A percentile compares a stretch with the other conserved stretches of the same genome.
Evolutionary conservation across 306 rosid species (phyloP).

Genomic region (Biancaea sappan): DNA sequence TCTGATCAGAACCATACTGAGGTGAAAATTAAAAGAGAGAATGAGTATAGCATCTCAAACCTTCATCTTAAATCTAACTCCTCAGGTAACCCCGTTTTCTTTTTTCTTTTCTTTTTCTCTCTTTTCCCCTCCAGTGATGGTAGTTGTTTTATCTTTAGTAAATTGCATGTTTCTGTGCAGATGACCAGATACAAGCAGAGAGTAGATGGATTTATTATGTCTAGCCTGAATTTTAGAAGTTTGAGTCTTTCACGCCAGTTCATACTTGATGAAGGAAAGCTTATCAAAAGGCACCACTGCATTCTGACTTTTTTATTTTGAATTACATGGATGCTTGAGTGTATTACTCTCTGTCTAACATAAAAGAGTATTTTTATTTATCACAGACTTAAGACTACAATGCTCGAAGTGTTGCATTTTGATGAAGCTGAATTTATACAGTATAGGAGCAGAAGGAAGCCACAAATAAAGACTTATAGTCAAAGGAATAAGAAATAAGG

Average conservation of each 20-base stretch:
- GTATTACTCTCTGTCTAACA: background rate
- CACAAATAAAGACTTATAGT: no score
- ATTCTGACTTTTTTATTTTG: conserved; percentile 17
- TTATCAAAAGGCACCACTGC: conserved; percentile 43
- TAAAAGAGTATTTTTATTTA: background rate
- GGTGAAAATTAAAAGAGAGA: conserved; percentile 33
- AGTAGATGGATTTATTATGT: conserved; percentile 32
- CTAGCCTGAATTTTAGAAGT: conserved; percentile 28
- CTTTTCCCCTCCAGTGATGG: conserved; percentile 14
- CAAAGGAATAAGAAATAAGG: no score
- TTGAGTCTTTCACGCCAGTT: conserved; percentile 41
- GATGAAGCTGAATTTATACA: no score
- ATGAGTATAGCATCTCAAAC: conserved; percentile 55
- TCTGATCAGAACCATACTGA: conserved; percentile 21
- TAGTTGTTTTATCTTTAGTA: background rate
- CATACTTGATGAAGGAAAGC: conserved; percentile 20
- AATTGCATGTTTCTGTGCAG: conserved; percentile 40
- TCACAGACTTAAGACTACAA: conserved; percentile 1
- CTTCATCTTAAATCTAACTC: conserved; percentile 40
- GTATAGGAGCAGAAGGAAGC: no score
- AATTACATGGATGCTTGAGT: conserved; percentile 19
- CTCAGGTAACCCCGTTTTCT: conserved; percentile 47
- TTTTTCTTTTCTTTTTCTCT: background rate
- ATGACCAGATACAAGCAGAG: conserved; percentile 34
- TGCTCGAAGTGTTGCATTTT: background rate